These are phyloP conservation scores for Breviolum minutum DNA, from an alignment of 73 alveolate genomes.

Conservation along the genomic window DNA sequence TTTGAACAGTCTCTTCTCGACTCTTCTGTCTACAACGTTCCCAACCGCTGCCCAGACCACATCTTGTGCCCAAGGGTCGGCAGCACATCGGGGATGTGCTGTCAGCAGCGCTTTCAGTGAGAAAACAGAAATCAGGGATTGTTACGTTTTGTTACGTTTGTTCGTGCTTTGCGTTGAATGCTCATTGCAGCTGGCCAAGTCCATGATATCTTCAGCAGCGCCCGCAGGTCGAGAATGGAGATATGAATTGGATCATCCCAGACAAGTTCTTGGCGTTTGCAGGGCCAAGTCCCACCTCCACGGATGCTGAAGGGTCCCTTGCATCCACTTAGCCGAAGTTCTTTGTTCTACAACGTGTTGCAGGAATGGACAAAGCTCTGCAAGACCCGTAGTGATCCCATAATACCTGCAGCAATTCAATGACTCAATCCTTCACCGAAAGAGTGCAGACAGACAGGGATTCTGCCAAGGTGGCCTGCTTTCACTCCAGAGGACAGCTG, in stretches of 20 bases:
- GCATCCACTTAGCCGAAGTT: no score
- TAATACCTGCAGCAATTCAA: no score
- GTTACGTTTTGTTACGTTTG: not conserved
- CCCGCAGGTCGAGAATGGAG: slow-evolving; percentile 96
- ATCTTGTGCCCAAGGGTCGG: slow-evolving; percentile 34
- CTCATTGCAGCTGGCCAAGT: not conserved
- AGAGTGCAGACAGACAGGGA: not conserved
- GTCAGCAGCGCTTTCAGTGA: no score
- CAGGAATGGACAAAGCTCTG: no score
- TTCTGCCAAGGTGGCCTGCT: slow-evolving; percentile 68
- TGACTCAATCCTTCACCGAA: no score
- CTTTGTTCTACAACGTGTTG: no score
- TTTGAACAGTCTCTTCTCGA: no score
- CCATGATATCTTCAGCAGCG: not conserved
- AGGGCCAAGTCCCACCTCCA: slow-evolving; percentile 95
- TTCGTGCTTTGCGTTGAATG: not conserved
- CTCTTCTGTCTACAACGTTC: not conserved
- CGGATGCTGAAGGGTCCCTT: slow-evolving; percentile 95
- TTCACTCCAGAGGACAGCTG: slow-evolving; percentile 85
- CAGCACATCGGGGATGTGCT: not conserved
- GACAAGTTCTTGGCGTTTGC: slow-evolving; percentile 96
- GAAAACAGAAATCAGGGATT: not conserved
- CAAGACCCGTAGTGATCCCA: no score
- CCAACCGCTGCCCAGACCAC: not conserved
- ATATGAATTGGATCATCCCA: slow-evolving; percentile 97